Evolutionary conservation across 2,329 filamentous ascomycete genomes (phyloP), one percentile per base, ranked within the genome.

Genomic region (Cladophialophora chaetospira): DNA sequence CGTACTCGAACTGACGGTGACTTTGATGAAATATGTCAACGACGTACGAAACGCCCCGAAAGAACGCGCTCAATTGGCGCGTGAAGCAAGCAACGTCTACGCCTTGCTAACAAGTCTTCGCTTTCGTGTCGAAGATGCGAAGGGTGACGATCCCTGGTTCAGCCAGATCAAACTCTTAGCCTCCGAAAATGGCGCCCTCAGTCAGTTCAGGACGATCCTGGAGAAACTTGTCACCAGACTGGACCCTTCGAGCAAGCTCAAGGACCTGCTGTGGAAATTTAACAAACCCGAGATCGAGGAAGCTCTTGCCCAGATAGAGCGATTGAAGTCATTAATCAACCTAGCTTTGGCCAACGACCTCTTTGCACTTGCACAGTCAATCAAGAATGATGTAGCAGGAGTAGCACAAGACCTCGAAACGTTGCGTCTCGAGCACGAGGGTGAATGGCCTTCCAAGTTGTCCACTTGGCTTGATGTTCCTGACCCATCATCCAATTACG

Each of bases 151-250:
- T 23, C 61, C 63, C 45, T 70, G 67, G 68, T 66, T 63, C 43
- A 60, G 52, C 9, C 54, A 62, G 4, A 46, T 68, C 13, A 36
- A 29, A 21, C 25, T 51, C 10, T 28, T 58, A n/a, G 51, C 11
- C 5, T 11, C 23, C 44, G 49, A 44, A 26, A 59, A 68, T 45
- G 67, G 68, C 3, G 66, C 66, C 10, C 47, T 70, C 13, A 61
- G 67, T 35, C 68, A 68, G 56, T 68, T 63, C 57, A 64, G 65
- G 49, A 35, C 61, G 25, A 60, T 58, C 17, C 58, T 70, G 10
- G 60, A 64, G 58, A 58, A 43, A 49, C 48, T 59, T 4, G 31
- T 40, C 36, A 2, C 15, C 17, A 40, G 15, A 17, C 8, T 40
- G 51, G 53, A 19, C 13, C 29, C 43, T 42, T 17, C 48, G 21